Percentiles rank a stretch among this genome's conserved stretches.
Evolutionary conservation across 768 basidiomycete genomes (phyloP).

Genomic region (Floccularia luteovirens): DNA sequence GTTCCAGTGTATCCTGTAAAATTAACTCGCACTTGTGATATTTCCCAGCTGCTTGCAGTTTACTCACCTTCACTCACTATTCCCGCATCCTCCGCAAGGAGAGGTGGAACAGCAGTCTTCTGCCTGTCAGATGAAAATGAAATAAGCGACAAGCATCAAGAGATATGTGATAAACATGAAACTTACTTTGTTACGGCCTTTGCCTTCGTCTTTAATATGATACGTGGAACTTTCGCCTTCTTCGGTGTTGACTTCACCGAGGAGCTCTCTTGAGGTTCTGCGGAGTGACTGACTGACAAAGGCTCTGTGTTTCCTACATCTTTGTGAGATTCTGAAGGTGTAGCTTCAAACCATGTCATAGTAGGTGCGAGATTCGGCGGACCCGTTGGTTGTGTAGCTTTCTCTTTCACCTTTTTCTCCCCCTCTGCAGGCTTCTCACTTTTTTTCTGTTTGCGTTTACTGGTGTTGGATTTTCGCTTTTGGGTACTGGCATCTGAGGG

Average conservation of each 20-base stretch:
- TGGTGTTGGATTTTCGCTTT: slow-evolving; percentile 38
- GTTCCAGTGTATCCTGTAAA: slow-evolving; percentile 56
- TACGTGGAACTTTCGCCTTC: background rate
- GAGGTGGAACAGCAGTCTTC: slow-evolving; percentile 23
- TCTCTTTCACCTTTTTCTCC: slow-evolving; percentile 42
- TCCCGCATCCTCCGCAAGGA: slow-evolving; percentile 41
- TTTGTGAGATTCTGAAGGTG: slow-evolving; percentile 28
- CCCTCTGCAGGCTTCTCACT: slow-evolving; percentile 37
- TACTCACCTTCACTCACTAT: slow-evolving; percentile 56
- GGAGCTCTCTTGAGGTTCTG: background rate
- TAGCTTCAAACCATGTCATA: slow-evolving; percentile 33
- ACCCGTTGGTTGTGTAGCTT: slow-evolving; percentile 24
- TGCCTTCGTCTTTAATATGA: slow-evolving; percentile 3
- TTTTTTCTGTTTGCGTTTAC: slow-evolving; percentile 48
- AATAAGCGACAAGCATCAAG: slow-evolving; percentile 5
- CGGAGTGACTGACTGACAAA: background rate
- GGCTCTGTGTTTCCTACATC: slow-evolving; percentile 20
- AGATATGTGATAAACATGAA: background rate
- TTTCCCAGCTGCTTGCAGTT: too few species aligned
- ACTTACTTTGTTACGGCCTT: slow-evolving; percentile 3
- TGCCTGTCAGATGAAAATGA: slow-evolving; percentile 16
- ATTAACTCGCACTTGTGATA: too few species aligned
- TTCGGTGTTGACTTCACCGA: background rate
- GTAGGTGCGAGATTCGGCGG: slow-evolving; percentile 28
- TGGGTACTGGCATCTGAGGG: slow-evolving; percentile 17